These are phyloP conservation scores for Juglanconis oblonga DNA, from an alignment of 2,329 filamentous ascomycete genomes.

Conservation along the genomic window DNA sequence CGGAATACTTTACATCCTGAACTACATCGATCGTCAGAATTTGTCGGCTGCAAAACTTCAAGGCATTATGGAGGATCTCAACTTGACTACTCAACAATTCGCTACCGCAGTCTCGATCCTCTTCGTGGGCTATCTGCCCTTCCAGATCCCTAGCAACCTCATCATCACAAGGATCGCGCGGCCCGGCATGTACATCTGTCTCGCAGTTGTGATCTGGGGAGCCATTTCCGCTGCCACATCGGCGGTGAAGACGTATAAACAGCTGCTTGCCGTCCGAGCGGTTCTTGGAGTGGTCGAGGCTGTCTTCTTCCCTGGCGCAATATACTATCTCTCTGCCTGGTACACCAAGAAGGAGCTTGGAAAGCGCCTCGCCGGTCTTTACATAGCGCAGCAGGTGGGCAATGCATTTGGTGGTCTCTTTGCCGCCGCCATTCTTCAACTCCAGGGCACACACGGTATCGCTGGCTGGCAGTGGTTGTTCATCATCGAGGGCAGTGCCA, in stretches of 20 bases:
- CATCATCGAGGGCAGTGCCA: constrained; percentile 41
- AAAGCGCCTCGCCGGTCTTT: constrained; percentile 34
- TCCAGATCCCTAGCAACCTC: constrained; percentile 34
- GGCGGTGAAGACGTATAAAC: constrained; percentile 30
- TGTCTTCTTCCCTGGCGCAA: constrained; percentile 34
- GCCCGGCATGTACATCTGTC: constrained; percentile 27
- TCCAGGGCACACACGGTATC: constrained; percentile 44
- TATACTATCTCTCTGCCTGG: constrained; percentile 39
- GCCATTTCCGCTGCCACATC: constrained; percentile 32
- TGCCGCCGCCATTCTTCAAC: constrained; percentile 44
- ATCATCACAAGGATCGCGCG: constrained; percentile 24
- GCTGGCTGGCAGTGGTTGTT: constrained; percentile 54
- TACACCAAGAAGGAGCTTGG: constrained; percentile 38
- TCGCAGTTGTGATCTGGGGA: constrained; percentile 29
- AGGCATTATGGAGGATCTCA: constrained; percentile 36
- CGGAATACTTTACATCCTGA: constrained; percentile 37
- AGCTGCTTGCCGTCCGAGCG: constrained; percentile 32
- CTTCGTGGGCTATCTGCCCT: constrained; percentile 43
- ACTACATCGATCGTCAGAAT: constrained; percentile 37
- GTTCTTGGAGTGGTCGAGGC: constrained; percentile 36
- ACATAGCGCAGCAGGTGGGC: constrained; percentile 32
- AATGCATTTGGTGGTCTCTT: constrained; percentile 50
- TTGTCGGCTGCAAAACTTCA: constrained; percentile 36
- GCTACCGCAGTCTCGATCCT: constrained; percentile 41
- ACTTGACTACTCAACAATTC: constrained; percentile 34